Conservation (phyloP, 1,284 basidiomycete genomes). For the Leccinum huronense region DNA sequence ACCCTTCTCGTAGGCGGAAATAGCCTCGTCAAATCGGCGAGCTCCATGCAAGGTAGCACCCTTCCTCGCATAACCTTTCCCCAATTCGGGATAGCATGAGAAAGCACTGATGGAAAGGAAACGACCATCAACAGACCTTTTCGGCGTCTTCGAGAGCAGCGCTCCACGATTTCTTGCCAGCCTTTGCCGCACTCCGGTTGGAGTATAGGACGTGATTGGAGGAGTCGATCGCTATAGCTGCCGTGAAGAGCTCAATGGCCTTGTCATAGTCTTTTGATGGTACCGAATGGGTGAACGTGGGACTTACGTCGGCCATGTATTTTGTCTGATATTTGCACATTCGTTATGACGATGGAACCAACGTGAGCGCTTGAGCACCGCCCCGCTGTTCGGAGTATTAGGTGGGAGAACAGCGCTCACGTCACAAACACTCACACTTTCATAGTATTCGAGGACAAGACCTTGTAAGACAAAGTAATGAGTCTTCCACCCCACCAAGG, state of each 20-base stretch:
- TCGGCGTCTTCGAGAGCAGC: conserved; percentile 89
- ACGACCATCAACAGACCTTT: conserved; percentile 55
- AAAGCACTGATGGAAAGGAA: conserved; percentile 7
- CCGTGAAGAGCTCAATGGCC: conserved; percentile 84
- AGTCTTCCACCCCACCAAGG: conserved; percentile 96
- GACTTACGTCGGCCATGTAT: conserved; percentile 34
- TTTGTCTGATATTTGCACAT: conserved; percentile 69
- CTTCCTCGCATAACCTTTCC: conserved; percentile 92
- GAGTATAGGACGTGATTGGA: conserved; percentile 89
- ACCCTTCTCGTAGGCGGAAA: conserved; percentile 78
- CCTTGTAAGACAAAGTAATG: conserved; percentile 91
- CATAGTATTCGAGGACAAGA: conserved; percentile 89
- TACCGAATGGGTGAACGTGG: too few species aligned
- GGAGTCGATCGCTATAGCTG: conserved; percentile 84
- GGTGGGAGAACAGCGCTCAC: conserved; percentile 12
- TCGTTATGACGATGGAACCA: conserved; percentile 83
- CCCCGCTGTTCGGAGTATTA: conserved; percentile 62
- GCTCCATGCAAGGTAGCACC: conserved; percentile 94
- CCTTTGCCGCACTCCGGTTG: conserved; percentile 88
- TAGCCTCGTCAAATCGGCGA: conserved; percentile 78
- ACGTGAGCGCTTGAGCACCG: conserved; percentile 65
- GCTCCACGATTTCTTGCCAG: conserved; percentile 77
- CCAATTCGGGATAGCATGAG: conserved; percentile 57
- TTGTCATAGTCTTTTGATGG: conserved; percentile 82
- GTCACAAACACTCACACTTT: conserved; percentile 66